Conservation (phyloP, 192 early-diverging fungal species). For the Spinellus fusiger region DNA sequence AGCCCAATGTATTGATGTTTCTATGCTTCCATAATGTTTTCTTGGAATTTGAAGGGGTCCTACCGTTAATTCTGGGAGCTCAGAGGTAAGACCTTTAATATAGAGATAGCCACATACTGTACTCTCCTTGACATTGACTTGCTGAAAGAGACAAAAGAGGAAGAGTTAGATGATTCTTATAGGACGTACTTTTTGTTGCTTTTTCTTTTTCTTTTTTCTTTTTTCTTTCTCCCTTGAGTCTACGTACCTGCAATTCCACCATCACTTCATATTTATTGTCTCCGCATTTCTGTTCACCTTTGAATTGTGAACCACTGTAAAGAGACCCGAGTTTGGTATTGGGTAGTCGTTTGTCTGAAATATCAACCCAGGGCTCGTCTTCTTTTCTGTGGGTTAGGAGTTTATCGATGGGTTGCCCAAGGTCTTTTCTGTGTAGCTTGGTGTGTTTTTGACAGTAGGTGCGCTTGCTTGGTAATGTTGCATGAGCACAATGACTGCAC, state of each 20-base stretch:
- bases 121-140: conserved; percentile 65
- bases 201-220: neutral
- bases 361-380: conserved; percentile 22
- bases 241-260: conserved; percentile 73
- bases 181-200: neutral
- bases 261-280: conserved; percentile 57
- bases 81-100: conserved; percentile 72
- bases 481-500: no score
- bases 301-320: conserved; percentile 59
- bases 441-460: no score
- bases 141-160: conserved; percentile 21
- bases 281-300: conserved; percentile 59
- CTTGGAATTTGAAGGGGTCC: neutral
- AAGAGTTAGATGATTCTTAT: neutral
- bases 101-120: conserved; percentile 73
- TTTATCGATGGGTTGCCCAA: neutral
- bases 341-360: conserved; percentile 20
- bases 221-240: no score
- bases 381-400: neutral
- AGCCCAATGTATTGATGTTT: neutral
- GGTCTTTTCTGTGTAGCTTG: neutral
- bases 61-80: conserved; percentile 67
- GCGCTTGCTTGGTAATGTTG: no score
- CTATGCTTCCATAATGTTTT: neutral
- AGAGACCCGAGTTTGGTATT: conserved; percentile 31